Conservation (phyloP, 1,284 basidiomycete genomes). For the Earliella scabrosa region DNA sequence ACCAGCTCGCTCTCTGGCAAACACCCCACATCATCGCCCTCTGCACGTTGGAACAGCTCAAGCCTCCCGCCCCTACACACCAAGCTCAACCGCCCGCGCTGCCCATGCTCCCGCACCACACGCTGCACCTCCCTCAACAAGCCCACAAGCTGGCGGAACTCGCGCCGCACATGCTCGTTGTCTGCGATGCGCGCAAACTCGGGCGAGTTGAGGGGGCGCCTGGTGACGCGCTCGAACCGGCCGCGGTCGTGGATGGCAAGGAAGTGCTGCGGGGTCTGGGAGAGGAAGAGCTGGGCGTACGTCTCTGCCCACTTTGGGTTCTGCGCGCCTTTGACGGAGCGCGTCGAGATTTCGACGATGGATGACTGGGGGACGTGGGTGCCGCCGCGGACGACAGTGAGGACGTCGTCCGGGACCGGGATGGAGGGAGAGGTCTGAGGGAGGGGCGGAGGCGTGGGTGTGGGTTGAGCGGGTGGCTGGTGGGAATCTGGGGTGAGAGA, state of each 20-base stretch:
- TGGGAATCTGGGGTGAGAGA: not conserved
- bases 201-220: slow-evolving; percentile 40
- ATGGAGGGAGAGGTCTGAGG: not conserved
- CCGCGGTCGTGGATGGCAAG: slow-evolving; percentile 53
- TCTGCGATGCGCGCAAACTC: slow-evolving; percentile 36
- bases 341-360: slow-evolving; percentile 53
- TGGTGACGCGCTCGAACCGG: slow-evolving; percentile 43
- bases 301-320: slow-evolving; percentile 48
- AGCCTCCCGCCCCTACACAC: slow-evolving; percentile 48
- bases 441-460: not conserved
- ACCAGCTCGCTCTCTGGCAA: slow-evolving; percentile 46
- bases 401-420: not conserved
- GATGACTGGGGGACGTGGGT: slow-evolving; percentile 44
- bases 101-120: slow-evolving; percentile 46
- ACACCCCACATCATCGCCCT: slow-evolving; percentile 35
- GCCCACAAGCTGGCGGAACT: slow-evolving; percentile 44
- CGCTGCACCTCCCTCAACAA: slow-evolving; percentile 44
- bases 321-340: slow-evolving; percentile 35
- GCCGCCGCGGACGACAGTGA: slow-evolving; percentile 38
- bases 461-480: not conserved
- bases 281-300: slow-evolving; percentile 57
- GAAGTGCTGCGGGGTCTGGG: slow-evolving; percentile 54
- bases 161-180: slow-evolving; percentile 30
- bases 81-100: slow-evolving; percentile 47
- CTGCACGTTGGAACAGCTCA: slow-evolving; percentile 44